phyloP scores from a whole-genome alignment of 2,329 filamentous ascomycete species.

The Arthrocladium fulminans region DNA sequence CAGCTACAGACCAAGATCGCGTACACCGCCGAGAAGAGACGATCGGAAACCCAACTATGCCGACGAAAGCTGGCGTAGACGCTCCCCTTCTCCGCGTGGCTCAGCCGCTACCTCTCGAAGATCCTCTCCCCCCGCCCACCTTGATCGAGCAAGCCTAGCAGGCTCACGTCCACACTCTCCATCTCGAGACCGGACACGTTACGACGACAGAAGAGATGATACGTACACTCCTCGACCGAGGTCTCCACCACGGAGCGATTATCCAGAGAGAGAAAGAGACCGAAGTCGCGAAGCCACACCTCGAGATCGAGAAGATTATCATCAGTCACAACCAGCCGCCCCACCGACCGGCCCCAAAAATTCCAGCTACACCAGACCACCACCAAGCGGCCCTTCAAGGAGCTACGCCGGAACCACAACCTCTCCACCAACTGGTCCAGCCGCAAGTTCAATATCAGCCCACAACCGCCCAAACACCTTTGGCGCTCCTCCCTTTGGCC shows the following conservation, averaged over 20 bases:
- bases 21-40: slow-evolving; percentile 42
- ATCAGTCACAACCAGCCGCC: slow-evolving; percentile 16
- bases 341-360: slow-evolving; percentile 25
- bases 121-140: slow-evolving; percentile 52
- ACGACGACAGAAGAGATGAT: slow-evolving; percentile 8
- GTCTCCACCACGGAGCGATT: slow-evolving; percentile 17
- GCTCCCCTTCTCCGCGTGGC: slow-evolving; percentile 46
- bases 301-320: slow-evolving; percentile 17
- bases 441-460: slow-evolving; percentile 29
- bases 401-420: slow-evolving; percentile 23
- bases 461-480: slow-evolving; percentile 32
- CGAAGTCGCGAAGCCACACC: slow-evolving; percentile 3
- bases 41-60: slow-evolving; percentile 40
- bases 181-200: slow-evolving; percentile 10
- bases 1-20: slow-evolving; percentile 38
- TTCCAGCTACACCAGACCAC: slow-evolving; percentile 19
- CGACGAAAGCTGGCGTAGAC: slow-evolving; percentile 44
- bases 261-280: slow-evolving; percentile 15
- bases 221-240: slow-evolving; percentile 1
- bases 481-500: slow-evolving; percentile 40
- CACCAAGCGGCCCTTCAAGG: slow-evolving; percentile 26
- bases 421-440: slow-evolving; percentile 32
- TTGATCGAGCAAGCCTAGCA: slow-evolving; percentile 41
- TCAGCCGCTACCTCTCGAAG: slow-evolving; percentile 51
- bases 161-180: slow-evolving; percentile 10